These are phyloP conservation scores for Naganishia albida DNA, from an alignment of 1,284 basidiomycete species.

Conservation along the genomic window DNA sequence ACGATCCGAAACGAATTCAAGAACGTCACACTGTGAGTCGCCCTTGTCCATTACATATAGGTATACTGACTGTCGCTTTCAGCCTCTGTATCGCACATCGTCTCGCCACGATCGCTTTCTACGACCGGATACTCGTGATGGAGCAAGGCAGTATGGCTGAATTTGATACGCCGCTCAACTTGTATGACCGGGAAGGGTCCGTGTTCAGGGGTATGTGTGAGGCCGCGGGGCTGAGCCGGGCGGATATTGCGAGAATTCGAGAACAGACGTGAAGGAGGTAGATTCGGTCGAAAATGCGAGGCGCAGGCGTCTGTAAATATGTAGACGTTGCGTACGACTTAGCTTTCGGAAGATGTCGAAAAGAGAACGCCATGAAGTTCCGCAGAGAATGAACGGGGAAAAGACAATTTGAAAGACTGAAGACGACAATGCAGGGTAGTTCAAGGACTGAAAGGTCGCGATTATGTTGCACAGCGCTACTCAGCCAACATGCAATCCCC, in stretches of 20 bases:
- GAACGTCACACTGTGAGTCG: conserved; percentile 42
- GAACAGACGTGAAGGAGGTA: no score
- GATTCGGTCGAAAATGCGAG: no score
- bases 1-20: conserved; percentile 73
- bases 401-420: no score
- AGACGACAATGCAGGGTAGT: no score
- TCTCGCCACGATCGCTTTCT: conserved; percentile 65
- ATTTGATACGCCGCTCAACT: conserved; percentile 49
- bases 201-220: conserved; percentile 51
- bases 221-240: conserved; percentile 20
- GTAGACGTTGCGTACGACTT: background rate
- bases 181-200: conserved; percentile 47
- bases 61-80: background rate
- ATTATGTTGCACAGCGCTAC: no score
- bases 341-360: no score
- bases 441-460: no score
- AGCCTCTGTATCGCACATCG: conserved; percentile 70
- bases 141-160: conserved; percentile 46
- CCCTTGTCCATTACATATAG: conserved; percentile 18
- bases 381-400: no score
- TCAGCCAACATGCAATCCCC: no score
- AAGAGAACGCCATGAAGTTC: no score
- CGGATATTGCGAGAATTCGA: conserved; percentile 7
- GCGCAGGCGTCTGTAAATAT: background rate
- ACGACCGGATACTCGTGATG: conserved; percentile 52